Percentiles rank a stretch among this genome's conserved stretches.
Evolutionary conservation across 345 rosid species (phyloP).

Genomic region (Mangifera indica): DNA sequence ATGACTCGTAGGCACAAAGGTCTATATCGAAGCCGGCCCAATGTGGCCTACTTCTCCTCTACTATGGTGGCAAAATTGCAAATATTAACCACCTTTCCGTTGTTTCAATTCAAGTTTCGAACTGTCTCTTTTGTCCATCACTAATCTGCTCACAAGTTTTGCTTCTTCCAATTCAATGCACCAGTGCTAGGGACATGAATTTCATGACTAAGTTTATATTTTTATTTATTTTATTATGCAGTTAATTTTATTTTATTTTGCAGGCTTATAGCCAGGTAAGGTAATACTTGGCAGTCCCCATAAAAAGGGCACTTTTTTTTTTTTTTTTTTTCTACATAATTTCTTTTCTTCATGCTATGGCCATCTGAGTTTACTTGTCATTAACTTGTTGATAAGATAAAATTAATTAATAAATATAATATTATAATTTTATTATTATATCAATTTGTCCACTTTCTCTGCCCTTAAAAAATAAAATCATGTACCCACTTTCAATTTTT

Average conservation of each 20-base stretch:
- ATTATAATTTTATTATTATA: constrained; percentile 24
- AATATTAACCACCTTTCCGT: neutral
- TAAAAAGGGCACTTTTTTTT: constrained; percentile 31
- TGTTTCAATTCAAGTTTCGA: too few species aligned
- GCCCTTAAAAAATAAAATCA: constrained; percentile 24
- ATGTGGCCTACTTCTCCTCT: too few species aligned
- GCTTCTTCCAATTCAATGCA: too few species aligned
- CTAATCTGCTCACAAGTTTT: too few species aligned
- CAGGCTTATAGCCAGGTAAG: neutral
- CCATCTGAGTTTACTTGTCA: constrained; percentile 59
- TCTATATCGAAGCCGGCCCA: too few species aligned
- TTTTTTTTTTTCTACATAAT: constrained; percentile 25
- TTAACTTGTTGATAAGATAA: constrained; percentile 38
- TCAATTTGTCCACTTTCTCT: constrained; percentile 34
- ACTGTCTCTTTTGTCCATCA: neutral
- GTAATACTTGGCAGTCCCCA: constrained; percentile 32
- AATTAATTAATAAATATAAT: constrained; percentile 16
- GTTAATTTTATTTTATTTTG: too few species aligned
- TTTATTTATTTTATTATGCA: too few species aligned
- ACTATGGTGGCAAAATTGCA: too few species aligned
- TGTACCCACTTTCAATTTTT: constrained; percentile 41
- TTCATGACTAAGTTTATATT: too few species aligned
- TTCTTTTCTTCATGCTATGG: constrained; percentile 41
- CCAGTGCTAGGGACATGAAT: neutral
- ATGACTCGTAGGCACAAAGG: too few species aligned